Conservation (phyloP, 192 early-diverging fungal genomes). For the Allomyces macrogynus region DNA sequence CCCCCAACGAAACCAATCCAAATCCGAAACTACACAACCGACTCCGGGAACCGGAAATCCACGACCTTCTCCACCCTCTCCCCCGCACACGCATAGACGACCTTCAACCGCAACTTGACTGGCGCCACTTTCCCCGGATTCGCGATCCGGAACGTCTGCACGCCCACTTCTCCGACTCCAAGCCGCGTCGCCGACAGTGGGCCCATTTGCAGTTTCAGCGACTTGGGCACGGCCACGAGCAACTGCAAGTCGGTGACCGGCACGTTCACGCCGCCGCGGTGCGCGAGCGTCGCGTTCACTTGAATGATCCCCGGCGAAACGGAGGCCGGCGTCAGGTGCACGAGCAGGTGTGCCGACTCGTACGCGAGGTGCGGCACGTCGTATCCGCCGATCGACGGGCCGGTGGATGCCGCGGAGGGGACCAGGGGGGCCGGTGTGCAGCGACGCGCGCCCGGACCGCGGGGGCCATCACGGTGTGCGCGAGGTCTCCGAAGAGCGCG, state of each 20-base stretch:
- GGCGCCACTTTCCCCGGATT: slow-evolving; percentile 32
- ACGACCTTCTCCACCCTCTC: slow-evolving; percentile 25
- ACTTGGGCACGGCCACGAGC: slow-evolving; percentile 86
- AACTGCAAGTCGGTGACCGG: slow-evolving; percentile 45
- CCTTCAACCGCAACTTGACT: slow-evolving; percentile 25
- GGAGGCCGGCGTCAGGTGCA: slow-evolving; percentile 36
- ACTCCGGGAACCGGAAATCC: slow-evolving; percentile 16
- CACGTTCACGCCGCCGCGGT: slow-evolving; percentile 25
- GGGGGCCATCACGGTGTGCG: no score
- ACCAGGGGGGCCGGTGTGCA: no score
- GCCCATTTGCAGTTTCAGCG: slow-evolving; percentile 66
- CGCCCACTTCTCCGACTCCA: slow-evolving; percentile 32
- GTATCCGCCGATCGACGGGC: no score
- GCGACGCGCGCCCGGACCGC: no score
- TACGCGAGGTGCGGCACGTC: no score
- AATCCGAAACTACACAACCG: not conserved
- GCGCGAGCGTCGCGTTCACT: slow-evolving; percentile 36
- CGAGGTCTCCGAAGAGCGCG: no score
- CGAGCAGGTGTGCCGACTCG: slow-evolving; percentile 27
- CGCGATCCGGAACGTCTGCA: slow-evolving; percentile 64
- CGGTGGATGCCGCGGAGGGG: no score
- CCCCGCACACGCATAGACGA: slow-evolving; percentile 15
- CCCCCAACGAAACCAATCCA: no score
- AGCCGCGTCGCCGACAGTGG: slow-evolving; percentile 50
- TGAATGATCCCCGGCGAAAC: slow-evolving; percentile 40